Base-by-base conservation (phyloP, 305 asterid genomes). In the Galium porrigens region DNA sequence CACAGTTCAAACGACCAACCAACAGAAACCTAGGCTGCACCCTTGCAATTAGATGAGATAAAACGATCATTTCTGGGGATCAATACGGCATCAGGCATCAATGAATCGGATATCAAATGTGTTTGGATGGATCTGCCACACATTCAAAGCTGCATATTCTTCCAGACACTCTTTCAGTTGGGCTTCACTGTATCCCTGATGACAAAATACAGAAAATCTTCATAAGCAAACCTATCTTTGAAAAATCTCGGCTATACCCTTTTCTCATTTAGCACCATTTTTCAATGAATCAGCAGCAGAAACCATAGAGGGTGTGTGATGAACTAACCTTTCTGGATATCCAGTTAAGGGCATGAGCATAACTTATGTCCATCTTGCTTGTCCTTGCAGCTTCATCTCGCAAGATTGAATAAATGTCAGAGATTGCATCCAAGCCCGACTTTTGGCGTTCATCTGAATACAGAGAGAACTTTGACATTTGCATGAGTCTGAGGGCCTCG, bases 51-150 rank as follows among this genome's bases (percentile, higher is more conserved):
- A 8, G 32, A 61, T 51, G 6, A 18, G 17, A 39, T 49, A 15
- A 65, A 51, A 53, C 25, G 37, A 14, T 44, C 18, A 3, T 14
- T 44, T 44, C 18, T 44, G 6, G 51, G 51, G 51, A 39, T 55
- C 39, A 48, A 58, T 15, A 11, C 22, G 33, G 71, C 52, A 49
- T 85, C 79, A 88, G 53, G 84, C 91, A 82, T 92, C 96, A 17
- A 89, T 85, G 78, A 89, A 87, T 69, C 94, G 84, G 75, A 89
- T 87, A 74, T 89, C 95, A 15, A 92, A 92, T 44, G 95, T 85
- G 85, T 85, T 81, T 11, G 99, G 99, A 74, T 92, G 94, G 75
- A 92, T 89, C 88, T 92, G 96, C 99, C 99, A 89, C 71, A 87
- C 95, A 61, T 92, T 92, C 55, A 92, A 77, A 70, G 96, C 95